A percentile compares a stretch with the other conserved stretches of the same genome.
These are phyloP conservation scores for Stephania japonica DNA, from an alignment of 164 flowering plant species.

Conservation along the genomic window DNA sequence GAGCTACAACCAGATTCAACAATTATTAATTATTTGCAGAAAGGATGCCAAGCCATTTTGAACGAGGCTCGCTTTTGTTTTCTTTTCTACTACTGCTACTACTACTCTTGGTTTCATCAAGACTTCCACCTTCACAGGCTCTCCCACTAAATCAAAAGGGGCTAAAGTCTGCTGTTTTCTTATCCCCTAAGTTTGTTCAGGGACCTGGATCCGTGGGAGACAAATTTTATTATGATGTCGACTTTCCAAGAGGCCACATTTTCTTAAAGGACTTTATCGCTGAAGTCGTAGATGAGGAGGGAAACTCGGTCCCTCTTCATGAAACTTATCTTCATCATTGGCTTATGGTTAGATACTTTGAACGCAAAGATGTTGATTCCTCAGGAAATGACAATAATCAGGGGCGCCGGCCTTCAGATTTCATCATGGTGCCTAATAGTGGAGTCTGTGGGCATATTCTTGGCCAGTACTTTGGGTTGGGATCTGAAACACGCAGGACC, in stretches of 20 bases:
- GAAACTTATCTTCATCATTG: constrained; percentile 96
- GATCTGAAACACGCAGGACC: constrained; percentile 77
- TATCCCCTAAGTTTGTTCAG: constrained; percentile 56
- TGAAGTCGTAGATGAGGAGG: constrained; percentile 78
- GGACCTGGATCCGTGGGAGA: constrained; percentile 67
- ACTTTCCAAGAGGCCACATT: constrained; percentile 85
- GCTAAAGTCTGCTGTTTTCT: constrained; percentile 43
- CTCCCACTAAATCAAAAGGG: constrained; percentile 19
- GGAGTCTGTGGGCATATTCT: constrained; percentile 50
- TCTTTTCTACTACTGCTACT: neutral
- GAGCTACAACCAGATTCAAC: neutral
- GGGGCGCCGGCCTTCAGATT: constrained; percentile 17
- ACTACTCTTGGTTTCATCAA: constrained; percentile 15
- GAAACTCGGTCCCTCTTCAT: constrained; percentile 72
- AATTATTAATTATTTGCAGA: constrained; percentile 7
- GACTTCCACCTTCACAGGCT: constrained; percentile 21
- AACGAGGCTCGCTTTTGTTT: constrained; percentile 12
- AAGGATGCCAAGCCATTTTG: constrained; percentile 12
- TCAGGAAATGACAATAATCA: neutral
- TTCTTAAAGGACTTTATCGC: constrained; percentile 72
- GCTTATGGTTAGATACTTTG: constrained; percentile 52
- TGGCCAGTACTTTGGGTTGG: constrained; percentile 70
- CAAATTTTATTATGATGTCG: constrained; percentile 43
- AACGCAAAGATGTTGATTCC: constrained; percentile 18
- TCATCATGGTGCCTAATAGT: constrained; percentile 32